A percentile compares a stretch with the other conserved stretches of the same genome.
Evolutionary conservation across 2,329 filamentous ascomycete genomes (phyloP).

Genomic region (Westerdykella ornata): DNA sequence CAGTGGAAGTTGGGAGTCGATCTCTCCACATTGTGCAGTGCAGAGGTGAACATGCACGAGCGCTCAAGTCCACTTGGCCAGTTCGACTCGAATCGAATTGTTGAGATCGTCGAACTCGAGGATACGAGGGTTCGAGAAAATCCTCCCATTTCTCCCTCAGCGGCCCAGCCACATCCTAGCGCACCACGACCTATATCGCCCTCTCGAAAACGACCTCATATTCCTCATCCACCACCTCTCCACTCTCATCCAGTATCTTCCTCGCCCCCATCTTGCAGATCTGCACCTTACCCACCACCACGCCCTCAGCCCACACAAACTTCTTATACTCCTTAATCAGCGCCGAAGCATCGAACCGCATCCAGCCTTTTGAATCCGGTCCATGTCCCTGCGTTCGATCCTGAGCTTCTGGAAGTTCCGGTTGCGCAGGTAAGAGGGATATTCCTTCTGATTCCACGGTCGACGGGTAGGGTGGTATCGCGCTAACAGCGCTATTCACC

Average conservation of each 20-base stretch:
- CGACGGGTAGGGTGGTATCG: constrained; percentile 7
- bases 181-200: constrained; percentile 7
- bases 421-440: background rate
- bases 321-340: constrained; percentile 53
- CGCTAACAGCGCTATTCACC: background rate
- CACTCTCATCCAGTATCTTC: constrained; percentile 48
- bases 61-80: no score
- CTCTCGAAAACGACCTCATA: constrained; percentile 46
- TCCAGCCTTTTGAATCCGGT: constrained; percentile 27
- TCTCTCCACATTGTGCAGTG: no score
- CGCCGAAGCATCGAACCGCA: constrained; percentile 39
- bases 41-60: no score
- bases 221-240: constrained; percentile 46
- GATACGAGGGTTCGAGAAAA: no score
- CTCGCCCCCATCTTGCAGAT: constrained; percentile 87
- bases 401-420: background rate
- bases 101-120: no score
- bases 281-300: constrained; percentile 63
- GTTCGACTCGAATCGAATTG: no score
- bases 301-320: constrained; percentile 62
- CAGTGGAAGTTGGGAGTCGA: no score
- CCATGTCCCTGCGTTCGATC: constrained; percentile 23
- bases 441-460: constrained; percentile 2
- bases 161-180: no score
- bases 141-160: no score